Percentiles rank a stretch among this genome's conserved stretches.
Conservation (phyloP, 352 stramenopile species). For the Pythium dissotocum region DNA sequence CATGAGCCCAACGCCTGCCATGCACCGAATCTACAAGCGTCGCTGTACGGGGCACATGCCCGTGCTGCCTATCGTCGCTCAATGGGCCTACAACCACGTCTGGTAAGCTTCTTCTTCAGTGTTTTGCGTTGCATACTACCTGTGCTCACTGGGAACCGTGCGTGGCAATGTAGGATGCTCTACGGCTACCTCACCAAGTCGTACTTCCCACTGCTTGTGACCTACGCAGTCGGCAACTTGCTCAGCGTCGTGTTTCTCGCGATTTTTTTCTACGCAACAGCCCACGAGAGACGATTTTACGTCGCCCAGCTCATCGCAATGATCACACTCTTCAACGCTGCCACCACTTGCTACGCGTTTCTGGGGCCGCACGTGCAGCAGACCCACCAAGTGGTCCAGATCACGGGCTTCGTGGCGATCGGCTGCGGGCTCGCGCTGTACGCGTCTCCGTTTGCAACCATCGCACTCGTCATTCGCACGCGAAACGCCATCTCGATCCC, state of each 20-base stretch:
- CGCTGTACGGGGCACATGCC: constrained; percentile 41
- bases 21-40: constrained; percentile 34
- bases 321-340: constrained; percentile 33
- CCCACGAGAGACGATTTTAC: constrained; percentile 29
- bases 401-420: constrained; percentile 44
- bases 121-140: neutral
- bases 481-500: constrained; percentile 51
- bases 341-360: constrained; percentile 28
- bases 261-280: constrained; percentile 43
- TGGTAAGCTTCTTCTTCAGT: constrained; percentile 33
- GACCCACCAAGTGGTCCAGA: constrained; percentile 29
- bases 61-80: constrained; percentile 40
- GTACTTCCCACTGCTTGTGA: constrained; percentile 57
- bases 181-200: constrained; percentile 49
- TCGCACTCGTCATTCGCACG: constrained; percentile 40
- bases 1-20: constrained; percentile 38
- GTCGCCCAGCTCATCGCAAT: constrained; percentile 35
- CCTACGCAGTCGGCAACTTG: constrained; percentile 35
- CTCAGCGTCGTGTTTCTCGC: constrained; percentile 44
- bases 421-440: constrained; percentile 43
- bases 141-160: neutral
- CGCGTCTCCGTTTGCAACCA: constrained; percentile 46
- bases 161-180: constrained; percentile 27
- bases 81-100: constrained; percentile 48
- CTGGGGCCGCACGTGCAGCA: constrained; percentile 32